Evolutionary conservation across 345 rosid species (phyloP), one percentile per base, ranked within the genome.

Genomic region (Geranium rotundifolium): DNA sequence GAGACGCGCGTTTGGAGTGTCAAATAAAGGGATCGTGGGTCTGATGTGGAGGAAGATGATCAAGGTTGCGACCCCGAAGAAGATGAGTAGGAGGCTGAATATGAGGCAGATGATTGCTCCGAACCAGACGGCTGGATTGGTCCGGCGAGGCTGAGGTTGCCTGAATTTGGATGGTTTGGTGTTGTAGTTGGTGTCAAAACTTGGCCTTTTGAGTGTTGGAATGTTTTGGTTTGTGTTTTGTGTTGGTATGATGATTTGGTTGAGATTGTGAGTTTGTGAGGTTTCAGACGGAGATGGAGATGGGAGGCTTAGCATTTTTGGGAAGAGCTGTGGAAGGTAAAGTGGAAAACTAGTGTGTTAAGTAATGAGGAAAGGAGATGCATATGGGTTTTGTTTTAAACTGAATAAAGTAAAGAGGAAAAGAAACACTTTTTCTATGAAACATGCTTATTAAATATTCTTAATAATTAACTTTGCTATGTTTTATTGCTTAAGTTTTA

Each of bases 31-130:
- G 54, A 55, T 77, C 72, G 73, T 83, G 10, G 98, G 97, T 65
- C 69, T 92, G 37, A 89, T 63, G 15, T 73, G 75, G 2, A 84
- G 69, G 64, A 78, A 92, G 68, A 89, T 73, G 39, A 87, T 81
- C 73, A 85, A 60, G 60, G 95, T 92, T 60, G 95, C 87, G 2
- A 89, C 74, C 4, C 96, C 96, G 50, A 87, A 83, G 69, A 89
- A 65, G 79, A 92, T 89, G 50, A 92, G 80, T 54, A 75, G 50
- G 61, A 92, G 76, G 73, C 97, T 87, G 69, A 92, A 89, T 58
- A 89, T 46, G 65, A 87, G 80, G 66, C 96, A 89, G 3, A 89
- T 29, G 59, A 88, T 74, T 37, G 90, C 95, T 41, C 81, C 77
- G 63, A 82, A 87, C 98, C 98, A 92, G 29, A 85, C 70, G 46